Conservation (phyloP, 371 early-diverging fungal species). For the Apophysomyces trapeziformis region DNA sequence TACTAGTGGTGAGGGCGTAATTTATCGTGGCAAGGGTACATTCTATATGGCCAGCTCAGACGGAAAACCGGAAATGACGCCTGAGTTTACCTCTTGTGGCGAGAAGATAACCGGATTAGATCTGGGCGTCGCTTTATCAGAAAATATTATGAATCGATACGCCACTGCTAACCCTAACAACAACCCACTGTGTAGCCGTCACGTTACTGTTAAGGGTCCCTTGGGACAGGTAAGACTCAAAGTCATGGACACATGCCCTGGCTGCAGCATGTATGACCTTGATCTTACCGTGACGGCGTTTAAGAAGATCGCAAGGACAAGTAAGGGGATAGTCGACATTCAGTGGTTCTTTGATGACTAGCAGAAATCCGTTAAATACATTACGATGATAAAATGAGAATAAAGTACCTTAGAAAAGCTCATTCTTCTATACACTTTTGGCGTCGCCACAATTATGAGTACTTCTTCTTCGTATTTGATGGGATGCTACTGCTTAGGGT, state of each 20-base stretch:
- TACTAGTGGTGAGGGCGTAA: no score
- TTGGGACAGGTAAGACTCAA: neutral
- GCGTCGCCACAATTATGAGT: no score
- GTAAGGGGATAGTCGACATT: slow-evolving; percentile 42
- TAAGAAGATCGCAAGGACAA: slow-evolving; percentile 31
- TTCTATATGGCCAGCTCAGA: no score
- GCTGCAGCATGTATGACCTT: neutral
- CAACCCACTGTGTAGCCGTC: slow-evolving; percentile 6
- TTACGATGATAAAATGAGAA: no score
- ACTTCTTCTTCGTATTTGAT: no score
- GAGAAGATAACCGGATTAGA: slow-evolving; percentile 17
- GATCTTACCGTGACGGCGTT: slow-evolving; percentile 57
- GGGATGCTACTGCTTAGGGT: no score
- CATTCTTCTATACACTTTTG: no score
- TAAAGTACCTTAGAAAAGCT: no score
- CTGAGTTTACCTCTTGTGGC: slow-evolving; percentile 24
- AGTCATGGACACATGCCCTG: neutral
- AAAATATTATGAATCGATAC: slow-evolving; percentile 21
- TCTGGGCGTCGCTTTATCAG: slow-evolving; percentile 19
- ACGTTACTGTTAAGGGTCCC: neutral
- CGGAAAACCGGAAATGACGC: no score
- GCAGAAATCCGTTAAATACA: no score
- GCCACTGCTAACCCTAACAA: slow-evolving; percentile 27
- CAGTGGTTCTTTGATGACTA: slow-evolving; percentile 28
- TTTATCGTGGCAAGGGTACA: no score